Evolutionary conservation across 805 yeast species (phyloP), one percentile per base, ranked within the genome.

Genomic region (Lachancea cidri): DNA sequence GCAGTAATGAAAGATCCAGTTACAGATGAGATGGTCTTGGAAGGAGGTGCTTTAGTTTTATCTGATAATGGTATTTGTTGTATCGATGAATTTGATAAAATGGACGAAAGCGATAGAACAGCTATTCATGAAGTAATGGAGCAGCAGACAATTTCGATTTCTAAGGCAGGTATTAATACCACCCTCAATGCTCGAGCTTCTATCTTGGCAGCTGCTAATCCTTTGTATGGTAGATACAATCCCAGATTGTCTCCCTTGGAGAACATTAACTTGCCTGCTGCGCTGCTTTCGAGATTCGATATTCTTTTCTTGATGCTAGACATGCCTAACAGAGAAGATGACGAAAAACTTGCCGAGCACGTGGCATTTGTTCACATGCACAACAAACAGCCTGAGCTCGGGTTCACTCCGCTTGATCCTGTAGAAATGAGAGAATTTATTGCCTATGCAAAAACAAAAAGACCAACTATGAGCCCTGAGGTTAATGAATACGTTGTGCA

Each of bases 1-100:
- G 98, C 98, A 0, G 98, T 93, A 27, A 88, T 93, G 95, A 78
- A 93, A 57, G 98, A 93, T 63, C 97, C 98, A 2, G 91, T 89
- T n/a, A 93, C 98, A 1, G 98, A 93, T 64, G 98, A 93, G 66
- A 86, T 91, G 95, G 86, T 93, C 13, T 72, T 93, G 38, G 98
- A 93, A 73, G 98, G 98, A 44, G 98, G 98, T 66, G 98, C 98
- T 1, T 72, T 93, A 43, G 98, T 93, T 5, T 68, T 93, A 42
- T 96, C 98, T 0, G 98, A 93, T 67, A 88, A 91, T 59, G 98
- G 98, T 62, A 83, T 93, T 48, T 93, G 98, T 69, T 93, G 98
- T 64, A 93, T 93, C 60, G 98, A 93, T 75, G 98, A 93, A 71
- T 93, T 93, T 58, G 98, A 93, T 66, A 93, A 93, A 70, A 93